A percentile compares a stretch with the other conserved stretches of the same genome.
Conservation (phyloP, 768 basidiomycete genomes). For the Albatrellus ellisii region DNA sequence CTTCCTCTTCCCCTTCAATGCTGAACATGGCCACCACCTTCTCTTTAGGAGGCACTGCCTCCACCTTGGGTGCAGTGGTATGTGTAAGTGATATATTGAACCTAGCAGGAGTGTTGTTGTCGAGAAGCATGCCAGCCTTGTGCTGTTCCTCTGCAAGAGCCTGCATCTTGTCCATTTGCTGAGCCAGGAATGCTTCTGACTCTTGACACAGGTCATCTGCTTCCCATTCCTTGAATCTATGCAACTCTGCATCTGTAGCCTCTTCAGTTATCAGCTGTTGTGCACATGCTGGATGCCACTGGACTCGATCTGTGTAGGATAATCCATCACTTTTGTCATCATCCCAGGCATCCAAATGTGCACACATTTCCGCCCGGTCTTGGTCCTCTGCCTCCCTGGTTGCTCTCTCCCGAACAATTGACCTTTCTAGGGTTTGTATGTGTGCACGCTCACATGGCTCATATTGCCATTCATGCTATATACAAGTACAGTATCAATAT, state of each 20-base stretch:
- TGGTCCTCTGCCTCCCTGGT: conserved; percentile 69
- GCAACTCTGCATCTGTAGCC: conserved; percentile 72
- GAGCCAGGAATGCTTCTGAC: conserved; percentile 86
- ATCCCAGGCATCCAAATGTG: conserved; percentile 79
- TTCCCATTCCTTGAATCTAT: conserved; percentile 74
- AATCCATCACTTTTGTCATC: conserved; percentile 87
- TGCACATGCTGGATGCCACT: conserved; percentile 74
- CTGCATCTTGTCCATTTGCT: conserved; percentile 94
- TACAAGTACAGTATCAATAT: background rate
- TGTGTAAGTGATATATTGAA: conserved; percentile 64
- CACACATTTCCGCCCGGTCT: conserved; percentile 67
- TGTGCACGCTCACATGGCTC: conserved; percentile 81
- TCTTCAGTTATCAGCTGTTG: conserved; percentile 67
- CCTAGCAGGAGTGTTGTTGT: conserved; percentile 84
- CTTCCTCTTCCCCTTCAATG: conserved; percentile 84
- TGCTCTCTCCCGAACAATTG: conserved; percentile 57
- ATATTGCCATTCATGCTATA: conserved; percentile 84
- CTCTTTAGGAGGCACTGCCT: conserved; percentile 28
- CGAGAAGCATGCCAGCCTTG: conserved; percentile 79
- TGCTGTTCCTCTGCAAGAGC: conserved; percentile 83
- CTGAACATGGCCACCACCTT: conserved; percentile 53
- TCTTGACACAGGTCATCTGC: conserved; percentile 78
- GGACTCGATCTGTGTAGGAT: conserved; percentile 82
- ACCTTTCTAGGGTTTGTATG: conserved; percentile 63
- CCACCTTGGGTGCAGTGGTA: conserved; percentile 20